These are phyloP conservation scores for Datisca glomerata DNA, from an alignment of 306 rosid genomes.

Conservation along the genomic window DNA sequence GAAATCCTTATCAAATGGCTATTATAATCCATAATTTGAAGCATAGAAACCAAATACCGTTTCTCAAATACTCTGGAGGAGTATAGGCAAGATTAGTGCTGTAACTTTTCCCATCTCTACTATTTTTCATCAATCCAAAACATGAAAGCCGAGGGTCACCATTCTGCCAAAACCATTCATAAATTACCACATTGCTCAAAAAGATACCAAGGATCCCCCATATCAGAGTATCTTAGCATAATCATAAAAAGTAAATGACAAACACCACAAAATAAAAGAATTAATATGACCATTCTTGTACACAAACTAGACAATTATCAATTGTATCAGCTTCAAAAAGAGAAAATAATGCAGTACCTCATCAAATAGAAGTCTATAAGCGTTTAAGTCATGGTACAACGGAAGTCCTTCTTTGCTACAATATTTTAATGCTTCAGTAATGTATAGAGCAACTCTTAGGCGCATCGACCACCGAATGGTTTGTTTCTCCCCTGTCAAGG, in stretches of 20 bases:
- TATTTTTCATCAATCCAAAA: constrained; percentile 78
- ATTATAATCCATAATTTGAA: neutral
- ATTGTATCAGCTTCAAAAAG: no score
- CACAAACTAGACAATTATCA: no score
- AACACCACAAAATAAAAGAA: no score
- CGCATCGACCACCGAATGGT: constrained; percentile 80
- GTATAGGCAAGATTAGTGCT: constrained; percentile 78
- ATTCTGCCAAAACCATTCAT: constrained; percentile 36
- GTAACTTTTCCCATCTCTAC: constrained; percentile 75
- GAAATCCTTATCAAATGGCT: neutral
- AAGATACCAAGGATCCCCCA: constrained; percentile 4
- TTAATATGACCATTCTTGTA: neutral
- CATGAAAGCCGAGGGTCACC: constrained; percentile 81
- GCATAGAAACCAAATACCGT: constrained; percentile 28
- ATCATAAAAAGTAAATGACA: neutral
- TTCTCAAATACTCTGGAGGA: constrained; percentile 74
- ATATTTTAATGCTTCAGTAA: constrained; percentile 54
- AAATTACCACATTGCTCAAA: constrained; percentile 8
- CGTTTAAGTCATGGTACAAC: constrained; percentile 72
- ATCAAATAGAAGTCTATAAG: constrained; percentile 66
- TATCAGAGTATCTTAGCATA: neutral
- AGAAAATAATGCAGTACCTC: constrained; percentile 46
- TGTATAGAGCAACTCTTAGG: constrained; percentile 60
- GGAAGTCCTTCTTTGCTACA: constrained; percentile 50
- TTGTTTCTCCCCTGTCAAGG: constrained; percentile 65